Percentiles rank a stretch among this genome's conserved stretches.
Evolutionary conservation across 2,329 filamentous ascomycete genomes (phyloP).

Genomic region (Venturia carpophila): DNA sequence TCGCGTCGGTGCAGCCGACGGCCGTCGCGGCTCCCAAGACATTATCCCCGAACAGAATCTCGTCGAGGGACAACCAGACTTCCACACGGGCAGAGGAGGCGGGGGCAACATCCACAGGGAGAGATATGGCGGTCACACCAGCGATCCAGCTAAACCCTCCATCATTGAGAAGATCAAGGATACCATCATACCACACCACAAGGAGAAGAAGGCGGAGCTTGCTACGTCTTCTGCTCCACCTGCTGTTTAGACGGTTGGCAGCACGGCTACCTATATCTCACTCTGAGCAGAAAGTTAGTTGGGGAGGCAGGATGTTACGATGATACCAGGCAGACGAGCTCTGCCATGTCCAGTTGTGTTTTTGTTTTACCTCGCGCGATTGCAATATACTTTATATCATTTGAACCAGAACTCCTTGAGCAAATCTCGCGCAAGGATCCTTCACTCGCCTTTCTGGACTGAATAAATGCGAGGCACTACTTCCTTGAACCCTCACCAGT

Average conservation of each 20-base stretch:
- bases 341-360: not conserved
- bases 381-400: not conserved
- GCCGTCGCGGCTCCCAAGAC: conserved; percentile 31
- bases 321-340: conserved; percentile 8
- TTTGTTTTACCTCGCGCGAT: not conserved
- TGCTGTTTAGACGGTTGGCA: not conserved
- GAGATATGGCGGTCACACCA: conserved; percentile 40
- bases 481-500: too few relatives aligned
- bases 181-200: conserved; percentile 22
- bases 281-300: not conserved
- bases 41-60: conserved; percentile 38
- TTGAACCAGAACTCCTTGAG: too few relatives aligned
- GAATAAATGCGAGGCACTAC: too few relatives aligned
- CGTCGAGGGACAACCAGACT: conserved; percentile 36
- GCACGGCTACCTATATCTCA: not conserved
- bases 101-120: conserved; percentile 42
- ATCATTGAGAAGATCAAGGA: conserved; percentile 40
- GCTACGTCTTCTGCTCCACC: not conserved
- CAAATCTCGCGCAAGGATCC: too few relatives aligned
- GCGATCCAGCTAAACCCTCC: conserved; percentile 29
- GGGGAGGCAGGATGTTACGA: not conserved
- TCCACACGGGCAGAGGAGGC: conserved; percentile 42
- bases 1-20: conserved; percentile 25
- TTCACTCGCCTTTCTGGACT: too few relatives aligned
- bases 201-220: conserved; percentile 10